A percentile compares a stretch with the other conserved stretches of the same genome.
Evolutionary conservation across 1,284 basidiomycete genomes (phyloP).

Genomic region (Sporisorium scitamineum): DNA sequence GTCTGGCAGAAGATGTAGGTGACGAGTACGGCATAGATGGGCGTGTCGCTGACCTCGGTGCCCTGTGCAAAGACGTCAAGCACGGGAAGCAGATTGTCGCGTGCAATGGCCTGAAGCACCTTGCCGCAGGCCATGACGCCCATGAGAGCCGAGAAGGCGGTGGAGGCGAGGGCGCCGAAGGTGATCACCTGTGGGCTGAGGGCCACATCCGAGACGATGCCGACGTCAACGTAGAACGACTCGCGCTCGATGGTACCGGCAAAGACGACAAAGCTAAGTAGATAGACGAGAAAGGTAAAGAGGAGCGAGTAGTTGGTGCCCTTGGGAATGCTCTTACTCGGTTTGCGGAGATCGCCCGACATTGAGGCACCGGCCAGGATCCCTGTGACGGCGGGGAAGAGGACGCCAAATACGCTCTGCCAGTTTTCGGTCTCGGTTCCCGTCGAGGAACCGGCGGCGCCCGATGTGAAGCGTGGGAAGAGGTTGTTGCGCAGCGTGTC

Average conservation of each 20-base stretch:
- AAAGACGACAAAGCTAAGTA: constrained; percentile 62
- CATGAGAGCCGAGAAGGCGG: constrained; percentile 68
- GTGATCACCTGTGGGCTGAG: constrained; percentile 65
- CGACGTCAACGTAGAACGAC: constrained; percentile 65
- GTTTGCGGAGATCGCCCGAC: constrained; percentile 68
- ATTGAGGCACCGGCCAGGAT: constrained; percentile 67
- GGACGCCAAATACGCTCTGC: constrained; percentile 67
- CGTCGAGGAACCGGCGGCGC: constrained; percentile 64
- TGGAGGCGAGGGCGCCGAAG: constrained; percentile 65
- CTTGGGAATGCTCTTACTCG: constrained; percentile 69
- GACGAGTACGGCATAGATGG: constrained; percentile 63
- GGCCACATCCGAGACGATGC: constrained; percentile 66
- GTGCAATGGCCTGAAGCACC: constrained; percentile 67
- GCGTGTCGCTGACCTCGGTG: constrained; percentile 64
- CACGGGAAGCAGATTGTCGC: constrained; percentile 65
- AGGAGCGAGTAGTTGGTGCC: constrained; percentile 67
- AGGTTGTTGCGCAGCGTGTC: constrained; percentile 61
- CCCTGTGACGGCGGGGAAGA: constrained; percentile 68
- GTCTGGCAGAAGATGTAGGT: constrained; percentile 65
- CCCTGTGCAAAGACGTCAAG: constrained; percentile 66
- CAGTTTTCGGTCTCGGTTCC: constrained; percentile 55
- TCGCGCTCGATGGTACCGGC: constrained; percentile 65
- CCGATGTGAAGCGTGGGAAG: constrained; percentile 64
- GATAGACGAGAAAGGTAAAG: constrained; percentile 66
- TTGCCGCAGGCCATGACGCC: constrained; percentile 68